A percentile compares a stretch with the other conserved stretches of the same genome.
Conservation (phyloP, 1,284 basidiomycete species). For the Trichosporon asahii region DNA sequence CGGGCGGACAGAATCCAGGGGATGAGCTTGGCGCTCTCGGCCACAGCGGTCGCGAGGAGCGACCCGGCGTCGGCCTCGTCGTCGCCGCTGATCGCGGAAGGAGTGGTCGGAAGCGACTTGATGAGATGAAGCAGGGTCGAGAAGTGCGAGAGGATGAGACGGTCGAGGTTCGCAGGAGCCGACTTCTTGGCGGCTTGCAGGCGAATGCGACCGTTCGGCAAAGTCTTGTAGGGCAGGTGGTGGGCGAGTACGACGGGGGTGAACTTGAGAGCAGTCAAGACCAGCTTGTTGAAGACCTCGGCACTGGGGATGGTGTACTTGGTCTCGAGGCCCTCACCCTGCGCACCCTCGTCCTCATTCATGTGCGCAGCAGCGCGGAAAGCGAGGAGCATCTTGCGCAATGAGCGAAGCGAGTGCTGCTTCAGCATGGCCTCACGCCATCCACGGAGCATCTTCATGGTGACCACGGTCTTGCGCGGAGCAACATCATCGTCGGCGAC, state of each 20-base stretch:
- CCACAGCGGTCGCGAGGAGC: slow-evolving; percentile 66
- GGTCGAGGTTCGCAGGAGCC: slow-evolving; percentile 74
- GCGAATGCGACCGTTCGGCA: slow-evolving; percentile 70
- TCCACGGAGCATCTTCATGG: slow-evolving; percentile 66
- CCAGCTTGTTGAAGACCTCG: slow-evolving; percentile 90
- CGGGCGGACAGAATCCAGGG: slow-evolving; percentile 80
- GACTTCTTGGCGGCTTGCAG: slow-evolving; percentile 52
- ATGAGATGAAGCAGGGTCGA: slow-evolving; percentile 76
- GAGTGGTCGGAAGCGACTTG: slow-evolving; percentile 64
- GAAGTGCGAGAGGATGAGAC: slow-evolving; percentile 84
- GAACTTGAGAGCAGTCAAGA: slow-evolving; percentile 82
- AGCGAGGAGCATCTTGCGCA: slow-evolving; percentile 80
- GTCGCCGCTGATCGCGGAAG: slow-evolving; percentile 44
- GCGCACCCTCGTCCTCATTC: slow-evolving; percentile 74
- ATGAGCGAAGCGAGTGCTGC: slow-evolving; percentile 79
- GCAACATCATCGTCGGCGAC: slow-evolving; percentile 54
- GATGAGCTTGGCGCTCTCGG: slow-evolving; percentile 78
- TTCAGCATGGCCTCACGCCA: slow-evolving; percentile 93
- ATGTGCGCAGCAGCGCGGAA: slow-evolving; percentile 84
- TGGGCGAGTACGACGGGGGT: slow-evolving; percentile 84
- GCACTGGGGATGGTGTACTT: slow-evolving; percentile 79
- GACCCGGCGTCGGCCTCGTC: slow-evolving; percentile 44
- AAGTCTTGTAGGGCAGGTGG: slow-evolving; percentile 81
- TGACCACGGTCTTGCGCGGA: slow-evolving; percentile 58
- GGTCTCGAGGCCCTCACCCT: slow-evolving; percentile 51